phyloP scores from a whole-genome alignment of 2,329 filamentous ascomycete species.

The Ramularia endophylla region DNA sequence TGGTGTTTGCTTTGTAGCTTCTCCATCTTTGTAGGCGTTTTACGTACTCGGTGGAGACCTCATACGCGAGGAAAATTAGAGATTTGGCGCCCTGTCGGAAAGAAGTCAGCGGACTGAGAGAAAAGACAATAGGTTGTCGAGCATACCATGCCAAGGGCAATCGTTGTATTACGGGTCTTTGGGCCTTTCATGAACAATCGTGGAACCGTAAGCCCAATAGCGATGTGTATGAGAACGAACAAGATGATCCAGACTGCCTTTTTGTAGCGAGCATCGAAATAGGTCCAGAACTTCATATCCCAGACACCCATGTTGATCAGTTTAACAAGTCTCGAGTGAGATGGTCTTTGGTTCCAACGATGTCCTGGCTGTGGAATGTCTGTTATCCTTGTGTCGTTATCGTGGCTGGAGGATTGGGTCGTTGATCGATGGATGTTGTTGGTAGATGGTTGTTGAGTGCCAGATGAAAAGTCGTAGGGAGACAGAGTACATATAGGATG shows the following conservation, averaged over 20 bases:
- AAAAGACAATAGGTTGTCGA: neutral
- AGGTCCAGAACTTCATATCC: neutral
- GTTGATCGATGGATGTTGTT: no score
- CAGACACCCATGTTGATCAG: no score
- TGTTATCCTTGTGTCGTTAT: no score
- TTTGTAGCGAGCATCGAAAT: constrained; percentile 12
- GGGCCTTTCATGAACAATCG: constrained; percentile 15
- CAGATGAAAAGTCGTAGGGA: no score
- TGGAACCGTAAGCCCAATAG: constrained; percentile 10
- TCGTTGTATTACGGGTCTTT: constrained; percentile 12
- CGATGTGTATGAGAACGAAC: constrained; percentile 10
- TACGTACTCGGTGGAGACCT: constrained; percentile 36
- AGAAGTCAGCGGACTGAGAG: no score
- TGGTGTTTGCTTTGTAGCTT: constrained; percentile 37
- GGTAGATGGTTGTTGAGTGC: no score
- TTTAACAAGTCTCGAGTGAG: no score
- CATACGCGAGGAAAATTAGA: constrained; percentile 37
- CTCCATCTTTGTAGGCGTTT: constrained; percentile 31
- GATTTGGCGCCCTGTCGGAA: constrained; percentile 30
- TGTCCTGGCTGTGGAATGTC: no score
- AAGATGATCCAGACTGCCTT: constrained; percentile 13
- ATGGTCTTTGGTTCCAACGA: no score
- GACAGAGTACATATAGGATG: no score
- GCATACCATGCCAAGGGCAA: constrained; percentile 14
- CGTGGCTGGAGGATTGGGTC: no score